Percentiles rank a stretch among this genome's conserved stretches.
These are phyloP conservation scores for Dalbergia cochinchinensis DNA, from an alignment of 306 rosid species.

Conservation along the genomic window DNA sequence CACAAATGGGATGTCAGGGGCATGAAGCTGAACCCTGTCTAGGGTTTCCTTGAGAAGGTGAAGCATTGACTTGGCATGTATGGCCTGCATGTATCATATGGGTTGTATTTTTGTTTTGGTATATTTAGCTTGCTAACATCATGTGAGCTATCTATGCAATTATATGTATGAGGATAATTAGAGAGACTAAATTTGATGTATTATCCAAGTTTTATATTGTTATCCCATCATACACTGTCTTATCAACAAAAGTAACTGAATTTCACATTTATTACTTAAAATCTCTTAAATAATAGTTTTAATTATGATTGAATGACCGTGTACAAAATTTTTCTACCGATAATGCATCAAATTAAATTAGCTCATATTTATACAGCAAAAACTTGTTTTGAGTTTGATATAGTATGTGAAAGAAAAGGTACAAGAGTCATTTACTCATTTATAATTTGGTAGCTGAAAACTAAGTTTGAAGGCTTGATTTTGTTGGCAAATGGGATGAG, in stretches of 20 bases:
- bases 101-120: too few relatives aligned
- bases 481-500: neutral
- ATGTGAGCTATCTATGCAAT: neutral
- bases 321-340: too few relatives aligned
- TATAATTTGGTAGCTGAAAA: neutral
- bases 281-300: too few relatives aligned
- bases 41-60: conserved; percentile 90
- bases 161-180: neutral
- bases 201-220: too few relatives aligned
- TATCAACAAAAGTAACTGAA: too few relatives aligned
- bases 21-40: conserved; percentile 64
- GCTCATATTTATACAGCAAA: neutral
- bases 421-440: neutral
- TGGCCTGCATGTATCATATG: conserved; percentile 60
- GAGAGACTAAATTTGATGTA: too few relatives aligned
- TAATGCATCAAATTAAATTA: too few relatives aligned
- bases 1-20: conserved; percentile 68
- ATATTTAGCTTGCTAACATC: neutral
- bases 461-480: neutral
- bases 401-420: neutral
- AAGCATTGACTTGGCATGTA: conserved; percentile 90
- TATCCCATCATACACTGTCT: too few relatives aligned
- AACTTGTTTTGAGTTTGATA: neutral
- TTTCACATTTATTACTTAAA: too few relatives aligned
- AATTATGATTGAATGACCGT: too few relatives aligned